Evolutionary conservation across 106 monocot species (phyloP).

Genomic region (Allium sativum): DNA sequence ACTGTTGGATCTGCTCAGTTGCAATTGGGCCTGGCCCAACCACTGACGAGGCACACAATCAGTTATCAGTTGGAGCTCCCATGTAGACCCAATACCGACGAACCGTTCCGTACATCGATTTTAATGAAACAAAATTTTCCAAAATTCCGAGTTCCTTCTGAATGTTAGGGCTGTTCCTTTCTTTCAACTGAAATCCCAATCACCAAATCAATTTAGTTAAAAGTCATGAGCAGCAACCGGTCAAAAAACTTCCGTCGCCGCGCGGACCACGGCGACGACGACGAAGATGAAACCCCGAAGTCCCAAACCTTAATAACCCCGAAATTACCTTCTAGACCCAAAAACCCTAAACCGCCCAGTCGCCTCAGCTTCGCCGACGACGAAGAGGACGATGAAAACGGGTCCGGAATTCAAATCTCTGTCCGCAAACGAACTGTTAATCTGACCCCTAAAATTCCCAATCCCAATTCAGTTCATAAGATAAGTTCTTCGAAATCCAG

Average conservation of each 20-base stretch:
- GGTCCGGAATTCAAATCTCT: background rate
- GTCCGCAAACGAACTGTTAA: background rate
- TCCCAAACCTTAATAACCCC: slow-evolving; percentile 14
- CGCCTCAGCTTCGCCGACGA: slow-evolving; percentile 94
- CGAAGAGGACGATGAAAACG: slow-evolving; percentile 52
- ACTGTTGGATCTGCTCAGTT: too few species aligned
- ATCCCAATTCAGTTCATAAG: slow-evolving; percentile 31
- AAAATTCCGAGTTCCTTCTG: too few species aligned
- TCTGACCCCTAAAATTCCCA: slow-evolving; percentile 2
- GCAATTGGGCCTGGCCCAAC: too few species aligned
- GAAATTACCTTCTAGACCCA: slow-evolving; percentile 6
- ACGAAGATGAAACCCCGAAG: slow-evolving; percentile 11
- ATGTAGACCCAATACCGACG: too few species aligned
- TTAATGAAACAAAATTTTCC: too few species aligned
- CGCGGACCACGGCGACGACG: slow-evolving; percentile 39
- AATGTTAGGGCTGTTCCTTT: too few species aligned
- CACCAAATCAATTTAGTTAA: too few species aligned
- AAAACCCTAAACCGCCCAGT: slow-evolving; percentile 15
- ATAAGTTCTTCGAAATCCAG: slow-evolving; percentile 45
- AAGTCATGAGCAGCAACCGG: slow-evolving; percentile 26
- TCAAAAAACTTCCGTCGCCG: slow-evolving; percentile 85
- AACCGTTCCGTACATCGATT: too few species aligned
- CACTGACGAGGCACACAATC: too few species aligned
- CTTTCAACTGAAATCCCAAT: too few species aligned
- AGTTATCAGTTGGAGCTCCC: too few species aligned